Percentiles rank a stretch among this genome's conserved stretches.
These are phyloP conservation scores for Babesia bigemina DNA, from an alignment of 169 alveolate species.

Conservation along the genomic window DNA sequence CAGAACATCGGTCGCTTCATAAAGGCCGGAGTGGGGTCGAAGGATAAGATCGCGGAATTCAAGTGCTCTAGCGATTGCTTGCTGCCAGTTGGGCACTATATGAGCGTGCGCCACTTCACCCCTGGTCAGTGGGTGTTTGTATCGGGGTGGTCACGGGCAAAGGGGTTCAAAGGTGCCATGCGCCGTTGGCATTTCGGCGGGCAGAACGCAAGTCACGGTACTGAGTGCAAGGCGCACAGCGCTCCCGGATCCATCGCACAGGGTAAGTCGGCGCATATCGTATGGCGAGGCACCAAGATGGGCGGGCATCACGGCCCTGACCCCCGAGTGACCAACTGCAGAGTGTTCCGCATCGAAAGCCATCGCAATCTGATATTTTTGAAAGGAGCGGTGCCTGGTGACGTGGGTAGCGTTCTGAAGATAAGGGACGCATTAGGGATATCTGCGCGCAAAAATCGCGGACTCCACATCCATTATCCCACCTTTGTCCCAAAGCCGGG, in stretches of 20 bases:
- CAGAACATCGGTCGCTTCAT: constrained; percentile 79
- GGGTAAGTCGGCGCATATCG: constrained; percentile 82
- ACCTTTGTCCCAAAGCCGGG: constrained; percentile 77
- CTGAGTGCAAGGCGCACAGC: constrained; percentile 85
- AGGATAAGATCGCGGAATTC: constrained; percentile 79
- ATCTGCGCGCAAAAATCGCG: constrained; percentile 75
- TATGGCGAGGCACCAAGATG: constrained; percentile 85
- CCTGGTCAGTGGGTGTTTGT: constrained; percentile 89
- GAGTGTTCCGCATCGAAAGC: constrained; percentile 81
- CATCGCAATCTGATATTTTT: constrained; percentile 80
- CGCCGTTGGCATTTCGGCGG: constrained; percentile 86
- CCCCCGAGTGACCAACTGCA: constrained; percentile 81
- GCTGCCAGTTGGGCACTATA: constrained; percentile 83
- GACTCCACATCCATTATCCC: constrained; percentile 78
- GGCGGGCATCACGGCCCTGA: constrained; percentile 88
- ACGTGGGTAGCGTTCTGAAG: constrained; percentile 78
- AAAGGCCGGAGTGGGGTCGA: constrained; percentile 78
- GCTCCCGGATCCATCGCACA: constrained; percentile 85
- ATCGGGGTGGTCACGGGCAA: constrained; percentile 82
- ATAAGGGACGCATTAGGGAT: constrained; percentile 86
- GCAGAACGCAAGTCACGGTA: constrained; percentile 81
- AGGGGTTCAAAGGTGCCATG: constrained; percentile 87
- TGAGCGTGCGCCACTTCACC: constrained; percentile 84
- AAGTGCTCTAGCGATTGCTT: constrained; percentile 86
- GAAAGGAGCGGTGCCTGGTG: constrained; percentile 81